phyloP scores from a whole-genome alignment of 108 stramenopile species.

The Stephanodiscus triporus region DNA sequence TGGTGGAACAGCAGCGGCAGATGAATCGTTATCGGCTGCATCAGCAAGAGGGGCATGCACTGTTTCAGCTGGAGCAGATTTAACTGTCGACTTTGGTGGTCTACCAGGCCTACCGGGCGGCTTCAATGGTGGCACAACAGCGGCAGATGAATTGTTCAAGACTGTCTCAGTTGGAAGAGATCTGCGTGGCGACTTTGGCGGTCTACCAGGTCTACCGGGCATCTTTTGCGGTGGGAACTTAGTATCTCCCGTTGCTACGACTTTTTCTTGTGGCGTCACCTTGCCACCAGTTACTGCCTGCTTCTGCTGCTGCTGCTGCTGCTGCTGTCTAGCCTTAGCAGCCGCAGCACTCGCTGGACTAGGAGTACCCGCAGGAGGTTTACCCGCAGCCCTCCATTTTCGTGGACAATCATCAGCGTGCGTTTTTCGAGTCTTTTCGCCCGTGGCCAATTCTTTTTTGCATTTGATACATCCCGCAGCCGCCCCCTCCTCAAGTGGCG shows the following conservation, averaged over 20 bases:
- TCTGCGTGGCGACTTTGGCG: not conserved
- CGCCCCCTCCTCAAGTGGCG: constrained; percentile 16
- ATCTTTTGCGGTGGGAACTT: not conserved
- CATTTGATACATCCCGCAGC: constrained; percentile 28
- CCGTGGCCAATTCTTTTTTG: constrained; percentile 20
- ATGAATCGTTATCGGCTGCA: no score
- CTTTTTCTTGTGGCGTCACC: not conserved
- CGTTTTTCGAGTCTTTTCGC: constrained; percentile 26
- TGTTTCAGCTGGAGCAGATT: not conserved
- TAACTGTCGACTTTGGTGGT: not conserved
- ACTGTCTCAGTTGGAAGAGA: not conserved
- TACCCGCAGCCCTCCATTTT: constrained; percentile 23
- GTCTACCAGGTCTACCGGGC: no score
- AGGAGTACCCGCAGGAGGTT: constrained; percentile 23
- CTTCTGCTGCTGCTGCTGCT: constrained; percentile 12
- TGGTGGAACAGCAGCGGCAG: no score
- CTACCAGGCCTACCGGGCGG: no score
- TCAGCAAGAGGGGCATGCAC: no score
- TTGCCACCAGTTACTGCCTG: constrained; percentile 3
- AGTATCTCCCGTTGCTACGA: not conserved
- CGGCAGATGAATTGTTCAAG: no score
- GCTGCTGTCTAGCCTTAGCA: constrained; percentile 15
- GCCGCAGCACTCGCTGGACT: constrained; percentile 23
- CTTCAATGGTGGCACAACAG: no score
- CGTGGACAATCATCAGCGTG: constrained; percentile 26